phyloP scores from a whole-genome alignment of 139 green algal species.

The Volvox reticuliferus region DNA sequence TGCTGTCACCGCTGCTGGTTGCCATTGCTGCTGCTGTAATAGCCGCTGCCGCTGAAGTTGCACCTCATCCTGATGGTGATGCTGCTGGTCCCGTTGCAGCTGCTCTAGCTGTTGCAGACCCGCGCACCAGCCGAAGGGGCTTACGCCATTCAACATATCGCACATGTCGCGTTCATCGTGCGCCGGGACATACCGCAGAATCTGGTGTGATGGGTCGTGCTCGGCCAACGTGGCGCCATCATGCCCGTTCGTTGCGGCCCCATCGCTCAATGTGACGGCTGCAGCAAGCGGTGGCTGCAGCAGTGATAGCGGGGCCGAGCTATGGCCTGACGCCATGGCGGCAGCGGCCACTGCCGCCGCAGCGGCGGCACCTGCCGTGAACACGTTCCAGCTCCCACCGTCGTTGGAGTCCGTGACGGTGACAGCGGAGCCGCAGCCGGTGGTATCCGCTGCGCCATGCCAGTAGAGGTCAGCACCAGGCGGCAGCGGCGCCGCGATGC shows the following conservation, averaged over 20 bases:
- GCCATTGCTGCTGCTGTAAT: conserved; percentile 7
- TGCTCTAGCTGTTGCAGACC: conserved; percentile 26
- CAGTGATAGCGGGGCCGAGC: not conserved
- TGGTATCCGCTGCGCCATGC: no score
- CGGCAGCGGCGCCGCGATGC: no score
- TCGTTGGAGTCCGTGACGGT: no score
- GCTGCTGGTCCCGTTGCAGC: not conserved
- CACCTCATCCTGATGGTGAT: not conserved
- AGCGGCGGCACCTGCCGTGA: conserved; percentile 3
- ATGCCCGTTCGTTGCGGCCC: not conserved
- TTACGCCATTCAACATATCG: not conserved
- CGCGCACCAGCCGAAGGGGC: not conserved
- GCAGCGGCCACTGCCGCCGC: not conserved
- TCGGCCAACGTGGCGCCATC: no score
- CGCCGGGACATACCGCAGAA: not conserved
- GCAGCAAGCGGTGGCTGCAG: not conserved
- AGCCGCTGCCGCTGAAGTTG: not conserved
- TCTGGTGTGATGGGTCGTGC: no score
- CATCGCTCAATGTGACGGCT: not conserved
- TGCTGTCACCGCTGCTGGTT: not conserved
- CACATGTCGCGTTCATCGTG: not conserved
- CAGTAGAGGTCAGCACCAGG: no score
- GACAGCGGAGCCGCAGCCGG: no score
- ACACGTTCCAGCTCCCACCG: not conserved
- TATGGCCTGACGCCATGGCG: not conserved